Percentiles rank a stretch among this genome's conserved stretches.
These are phyloP conservation scores for Globisporangium yorkense DNA, from an alignment of 352 stramenopile genomes.

Conservation along the genomic window DNA sequence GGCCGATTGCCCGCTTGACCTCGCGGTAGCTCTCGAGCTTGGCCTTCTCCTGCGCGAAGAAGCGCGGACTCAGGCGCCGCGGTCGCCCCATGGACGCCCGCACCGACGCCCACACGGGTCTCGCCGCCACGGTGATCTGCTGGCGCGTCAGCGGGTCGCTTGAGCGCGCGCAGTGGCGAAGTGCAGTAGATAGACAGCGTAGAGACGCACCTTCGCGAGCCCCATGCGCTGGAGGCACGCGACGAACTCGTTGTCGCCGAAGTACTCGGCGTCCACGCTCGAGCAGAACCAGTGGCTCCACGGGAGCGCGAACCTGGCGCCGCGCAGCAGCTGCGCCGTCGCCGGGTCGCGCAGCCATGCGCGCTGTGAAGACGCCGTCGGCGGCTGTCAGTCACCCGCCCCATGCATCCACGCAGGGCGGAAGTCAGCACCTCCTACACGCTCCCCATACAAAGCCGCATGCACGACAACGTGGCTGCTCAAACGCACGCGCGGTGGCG, in stretches of 20 bases:
- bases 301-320: slow-evolving; percentile 41
- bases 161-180: too few relatives aligned
- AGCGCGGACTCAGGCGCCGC: slow-evolving; percentile 56
- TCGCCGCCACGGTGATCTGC: slow-evolving; percentile 39
- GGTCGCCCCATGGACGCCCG: slow-evolving; percentile 67
- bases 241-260: slow-evolving; percentile 72
- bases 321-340: background rate
- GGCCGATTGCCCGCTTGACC: slow-evolving; percentile 25
- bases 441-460: too few relatives aligned
- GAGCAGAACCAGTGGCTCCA: slow-evolving; percentile 72
- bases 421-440: too few relatives aligned
- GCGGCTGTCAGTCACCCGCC: background rate
- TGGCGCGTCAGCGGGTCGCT: background rate
- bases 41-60: slow-evolving; percentile 60
- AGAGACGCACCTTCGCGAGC: slow-evolving; percentile 40
- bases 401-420: too few relatives aligned
- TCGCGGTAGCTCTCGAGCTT: slow-evolving; percentile 59
- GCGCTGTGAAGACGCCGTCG: too few relatives aligned
- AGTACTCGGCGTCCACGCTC: slow-evolving; percentile 60
- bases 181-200: too few relatives aligned
- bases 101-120: slow-evolving; percentile 74
- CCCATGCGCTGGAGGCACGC: slow-evolving; percentile 63
- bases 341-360: background rate
- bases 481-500: too few relatives aligned
- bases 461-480: too few relatives aligned